Base-by-base conservation (phyloP, 1,284 basidiomycete species). In the Ganoderma meredithae region DNA sequence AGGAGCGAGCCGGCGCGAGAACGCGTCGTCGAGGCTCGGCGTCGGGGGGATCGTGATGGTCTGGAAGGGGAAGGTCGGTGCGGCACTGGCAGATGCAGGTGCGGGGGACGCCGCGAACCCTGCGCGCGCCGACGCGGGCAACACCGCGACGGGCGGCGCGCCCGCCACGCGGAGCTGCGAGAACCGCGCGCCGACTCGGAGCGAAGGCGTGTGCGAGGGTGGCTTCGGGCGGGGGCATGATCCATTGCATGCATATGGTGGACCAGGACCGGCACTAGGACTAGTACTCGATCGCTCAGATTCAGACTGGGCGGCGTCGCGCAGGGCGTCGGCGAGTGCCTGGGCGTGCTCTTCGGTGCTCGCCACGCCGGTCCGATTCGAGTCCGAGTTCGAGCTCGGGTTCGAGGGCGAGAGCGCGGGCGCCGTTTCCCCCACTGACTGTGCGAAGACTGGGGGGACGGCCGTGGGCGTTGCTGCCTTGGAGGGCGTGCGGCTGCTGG, bases 121-220 rank as follows among this genome's bases (percentile, higher is more conserved):
- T 12, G 65, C 40, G 12, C 70, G 69, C 19, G 75, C 75, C 0
- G 76, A 75, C n/a, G 69, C 71, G 9, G 77, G 74, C 58, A 31
- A 31, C 27, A 81, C 79, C 27, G 74, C 70, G 0, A 79, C 81
- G 2, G 82, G 82, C 17, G 84, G 83, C 12, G 84, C 82, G 13
- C 83, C 84, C 1, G 82, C 81, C 13, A 84, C 76, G 62, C 77
- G 79, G 7, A 85, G 75, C 64, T 81, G 78, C 3, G 81, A 80
- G 39, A 66, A 67, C 13, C 70, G 65, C 17, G 72, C 31, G 12
- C 65, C 71, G 4, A n/a, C n/a, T n/a, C n/a, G n/a, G n/a, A 65
- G 55, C 13, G 69, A 67, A 27, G 53, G 27, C 2, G 62, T 25
- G 10, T 25, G 62, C 12, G 64, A 31, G 63, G 27, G 17, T 40